Base-by-base conservation (phyloP, 2,329 filamentous ascomycete species). In the Paraconiothyrium sp. region DNA sequence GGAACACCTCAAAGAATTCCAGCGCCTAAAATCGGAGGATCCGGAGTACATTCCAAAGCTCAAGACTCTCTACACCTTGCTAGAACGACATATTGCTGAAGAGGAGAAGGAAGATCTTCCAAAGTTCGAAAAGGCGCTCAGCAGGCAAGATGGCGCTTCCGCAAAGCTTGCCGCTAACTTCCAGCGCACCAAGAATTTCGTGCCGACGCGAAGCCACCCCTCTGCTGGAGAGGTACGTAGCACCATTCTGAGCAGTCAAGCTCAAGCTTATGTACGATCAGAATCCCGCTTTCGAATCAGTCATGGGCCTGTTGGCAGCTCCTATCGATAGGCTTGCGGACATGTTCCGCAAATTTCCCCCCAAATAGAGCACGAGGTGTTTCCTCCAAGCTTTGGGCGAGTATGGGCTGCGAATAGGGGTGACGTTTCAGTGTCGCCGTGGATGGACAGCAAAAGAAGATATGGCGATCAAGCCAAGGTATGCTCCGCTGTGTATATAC, bases 281-380 rank as follows among this genome's bases (percentile, higher is more conserved):
- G 48, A 81, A 82, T 39, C 85, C 85, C 2, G 84, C 84, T 0
- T 88, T 87, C 61, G 86, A 89, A 78, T 86, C 83, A 0, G 84
- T 81, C 0, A 81, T 81, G 60, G 85, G 84, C 0, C 66, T 89
- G 24, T 63, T 89, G 72, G 76, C 84, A 0, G 85, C 86, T 14
- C 87, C 87, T 0, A 77, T 89, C 20, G 48, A 89, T 70, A 82
- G 81, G 61, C 63, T 89, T 35, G 76, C 76, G 41, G 86, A 89
- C 71, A 54, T 87, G 7, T 86, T 88, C 64, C 75, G 83, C 22
- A 85, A 83, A 69, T 89, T 87, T 66, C 85, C 84, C 2, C 74
- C 82, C 30, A 59, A 76, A 51, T 51, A 35, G 32, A 35, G 16
- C 48, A 10, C 32, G 14, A 16, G 27, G 27, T 30, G 27, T 30